Evolutionary conservation across 805 yeast genomes (phyloP).

Genomic region (Cyberlindnera xylosilytica): DNA sequence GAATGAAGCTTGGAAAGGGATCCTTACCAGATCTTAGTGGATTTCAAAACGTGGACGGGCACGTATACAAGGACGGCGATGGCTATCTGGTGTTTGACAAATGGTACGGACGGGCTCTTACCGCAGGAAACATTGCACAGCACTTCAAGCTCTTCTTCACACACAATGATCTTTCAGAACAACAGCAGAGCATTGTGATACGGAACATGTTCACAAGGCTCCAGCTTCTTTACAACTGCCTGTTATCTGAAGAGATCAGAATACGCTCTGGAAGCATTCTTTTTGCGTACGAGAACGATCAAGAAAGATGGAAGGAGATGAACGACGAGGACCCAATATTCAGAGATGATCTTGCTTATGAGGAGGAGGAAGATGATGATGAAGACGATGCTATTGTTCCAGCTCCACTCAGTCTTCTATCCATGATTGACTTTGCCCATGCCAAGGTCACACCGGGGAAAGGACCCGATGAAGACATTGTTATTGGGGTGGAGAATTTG

Average conservation of each 20-base stretch:
- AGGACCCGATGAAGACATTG: constrained; percentile 69
- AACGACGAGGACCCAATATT: constrained; percentile 40
- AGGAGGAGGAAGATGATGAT: constrained; percentile 33
- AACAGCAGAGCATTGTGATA: constrained; percentile 37
- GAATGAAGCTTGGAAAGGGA: constrained; percentile 59
- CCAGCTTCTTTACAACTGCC: constrained; percentile 61
- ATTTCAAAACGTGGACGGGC: constrained; percentile 15
- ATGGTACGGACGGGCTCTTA: constrained; percentile 63
- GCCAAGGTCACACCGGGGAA: constrained; percentile 57
- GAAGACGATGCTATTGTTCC: constrained; percentile 25
- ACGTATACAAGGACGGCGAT: constrained; percentile 27
- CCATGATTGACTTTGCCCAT: constrained; percentile 90
- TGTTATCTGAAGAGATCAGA: constrained; percentile 59
- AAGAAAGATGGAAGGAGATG: constrained; percentile 44
- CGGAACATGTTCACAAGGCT: constrained; percentile 54
- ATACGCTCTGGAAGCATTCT: constrained; percentile 71
- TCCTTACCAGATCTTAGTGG: constrained; percentile 13
- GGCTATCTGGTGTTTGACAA: constrained; percentile 58
- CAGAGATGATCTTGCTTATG: constrained; percentile 32
- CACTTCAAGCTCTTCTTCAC: constrained; percentile 48
- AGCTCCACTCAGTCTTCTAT: constrained; percentile 53
- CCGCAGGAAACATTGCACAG: constrained; percentile 36
- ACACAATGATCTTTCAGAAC: constrained; percentile 30
- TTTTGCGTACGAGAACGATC: constrained; percentile 70
- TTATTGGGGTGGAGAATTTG: constrained; percentile 68